Evolutionary conservation across 805 yeast genomes (phyloP), one percentile per base, ranked within the genome.

Genomic region (Kodamaea restingae): DNA sequence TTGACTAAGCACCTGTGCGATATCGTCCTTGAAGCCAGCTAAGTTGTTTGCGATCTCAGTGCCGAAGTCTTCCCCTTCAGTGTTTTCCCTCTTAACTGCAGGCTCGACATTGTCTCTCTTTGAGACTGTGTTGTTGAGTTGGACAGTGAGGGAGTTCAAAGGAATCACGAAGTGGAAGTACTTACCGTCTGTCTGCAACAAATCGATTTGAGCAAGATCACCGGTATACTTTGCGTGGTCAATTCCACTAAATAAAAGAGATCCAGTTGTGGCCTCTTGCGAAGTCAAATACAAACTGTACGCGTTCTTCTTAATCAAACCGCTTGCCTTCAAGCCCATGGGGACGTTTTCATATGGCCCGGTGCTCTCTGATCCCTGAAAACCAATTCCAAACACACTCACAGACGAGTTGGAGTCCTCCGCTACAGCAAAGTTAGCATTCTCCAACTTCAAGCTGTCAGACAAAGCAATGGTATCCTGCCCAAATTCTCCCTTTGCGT

Each of bases 241-340:
- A 18, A 80, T 71, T 21, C 81, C 93, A 35, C 93, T 91, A 63
- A 84, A 84, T 35, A 84, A 56, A 15, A 84, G 65, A n/a, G 70
- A 59, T 4, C 88, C 90, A 1, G 63, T 44, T 4, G 50, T 33
- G 0, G 75, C 61, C 14, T 60, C 58, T 15, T 54, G 48, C 3
- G 61, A 59, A 48, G 79, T 73, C 56, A 85, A 66, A 50, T 66
- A 83, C 40, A 85, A 63, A 0, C 91, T 83, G 55, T 81, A 85
- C 1, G 75, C 75, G 28, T 69, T 67, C 36, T 72, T 70, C 32
- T 70, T 51, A 44, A 79, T 83, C 30, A 74, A 51, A 0, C 88
- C 90, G 39, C 74, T 73, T 22, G 63, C 54, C 36, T 71, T 78
- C 66, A 87, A 59, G 43, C 73, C 72, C 39, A 68, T 48, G 0